A percentile compares a stretch with the other conserved stretches of the same genome.
These are phyloP conservation scores for Cucumis sativus DNA, from an alignment of 306 rosid genomes.

Conservation along the genomic window Cucumber_9930_V3 NC_026656.2:6385501-6386000, in stretches of 20 bases:
- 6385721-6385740: conserved; percentile 90
- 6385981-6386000: not conserved
- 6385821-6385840: not conserved
- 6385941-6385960: conserved; percentile 82
- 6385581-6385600: no score
- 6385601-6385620: no score
- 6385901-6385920: conserved; percentile 98
- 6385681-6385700: conserved; percentile 15
- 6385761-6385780: conserved; percentile 60
- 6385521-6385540: no score
- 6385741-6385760: conserved; percentile 82
- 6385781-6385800: conserved; percentile 62
- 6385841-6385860: not conserved
- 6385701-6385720: conserved; percentile 75
- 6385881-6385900: conserved; percentile 83
- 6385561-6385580: no score
- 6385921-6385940: conserved; percentile 92
- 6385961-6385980: conserved; percentile 14
- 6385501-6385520: no score
- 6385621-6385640: not conserved
- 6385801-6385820: not conserved
- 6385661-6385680: not conserved
- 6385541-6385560: no score
- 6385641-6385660: not conserved
- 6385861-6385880: conserved; percentile 9